A percentile compares a stretch with the other conserved stretches of the same genome.
These are phyloP conservation scores for Dentiscutata heterogama DNA, from an alignment of 371 early-diverging fungal genomes.

Conservation along the genomic window DNA sequence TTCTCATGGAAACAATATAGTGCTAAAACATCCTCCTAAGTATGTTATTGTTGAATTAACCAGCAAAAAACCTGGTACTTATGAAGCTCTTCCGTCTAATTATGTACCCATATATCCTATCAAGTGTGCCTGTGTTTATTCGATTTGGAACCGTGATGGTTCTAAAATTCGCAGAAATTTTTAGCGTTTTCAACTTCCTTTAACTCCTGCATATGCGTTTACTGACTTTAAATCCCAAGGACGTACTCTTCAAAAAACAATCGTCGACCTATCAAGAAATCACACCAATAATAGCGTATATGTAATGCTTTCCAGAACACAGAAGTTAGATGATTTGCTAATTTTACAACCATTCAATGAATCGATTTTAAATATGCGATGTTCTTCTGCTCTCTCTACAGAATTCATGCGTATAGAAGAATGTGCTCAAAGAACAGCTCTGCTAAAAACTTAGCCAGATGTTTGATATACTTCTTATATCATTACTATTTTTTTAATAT, in stretches of 20 bases:
- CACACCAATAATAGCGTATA: background rate
- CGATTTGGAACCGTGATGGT: background rate
- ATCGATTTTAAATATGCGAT: background rate
- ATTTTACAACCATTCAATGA: background rate
- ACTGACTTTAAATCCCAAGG: background rate
- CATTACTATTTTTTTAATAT: too few relatives aligned
- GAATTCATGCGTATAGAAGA: background rate
- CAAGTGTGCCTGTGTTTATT: background rate
- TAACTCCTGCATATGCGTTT: background rate
- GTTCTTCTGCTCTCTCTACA: background rate
- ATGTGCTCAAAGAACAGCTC: background rate
- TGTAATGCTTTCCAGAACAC: background rate
- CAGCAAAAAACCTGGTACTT: background rate
- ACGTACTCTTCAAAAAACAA: constrained; percentile 8
- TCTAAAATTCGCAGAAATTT: background rate
- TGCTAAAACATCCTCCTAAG: background rate
- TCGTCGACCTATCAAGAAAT: background rate
- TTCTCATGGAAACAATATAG: background rate
- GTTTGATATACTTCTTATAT: background rate
- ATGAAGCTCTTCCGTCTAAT: background rate
- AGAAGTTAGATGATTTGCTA: background rate
- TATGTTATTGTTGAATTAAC: background rate
- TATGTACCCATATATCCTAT: background rate
- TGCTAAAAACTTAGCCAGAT: background rate
- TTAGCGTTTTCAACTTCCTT: background rate